phyloP scores from a whole-genome alignment of 2,329 filamentous ascomycete species.

The Verticillium nubilum region DNA sequence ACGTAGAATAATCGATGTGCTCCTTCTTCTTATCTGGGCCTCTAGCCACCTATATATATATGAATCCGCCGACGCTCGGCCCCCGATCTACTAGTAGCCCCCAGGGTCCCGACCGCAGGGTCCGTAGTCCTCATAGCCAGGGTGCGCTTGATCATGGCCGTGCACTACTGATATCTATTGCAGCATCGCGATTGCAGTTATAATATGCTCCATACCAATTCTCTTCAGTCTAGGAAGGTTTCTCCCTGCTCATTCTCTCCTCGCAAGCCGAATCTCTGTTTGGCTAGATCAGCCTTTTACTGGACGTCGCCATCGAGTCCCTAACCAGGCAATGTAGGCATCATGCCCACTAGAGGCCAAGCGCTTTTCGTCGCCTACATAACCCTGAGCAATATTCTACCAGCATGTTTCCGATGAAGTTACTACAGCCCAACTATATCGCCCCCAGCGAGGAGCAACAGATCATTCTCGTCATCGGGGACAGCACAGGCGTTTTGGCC shows the following conservation, averaged over 20 bases:
- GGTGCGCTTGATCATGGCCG: conserved; percentile 28
- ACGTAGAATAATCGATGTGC: too few relatives aligned
- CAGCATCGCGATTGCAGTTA: conserved; percentile 19
- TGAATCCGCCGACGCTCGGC: too few relatives aligned
- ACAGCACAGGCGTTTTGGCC: conserved; percentile 24
- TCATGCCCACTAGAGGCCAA: conserved; percentile 35
- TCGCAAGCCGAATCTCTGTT: background rate
- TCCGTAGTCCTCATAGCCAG: too few relatives aligned
- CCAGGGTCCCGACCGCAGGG: too few relatives aligned
- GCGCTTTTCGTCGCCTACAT: conserved; percentile 35
- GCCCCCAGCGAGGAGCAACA: conserved; percentile 9
- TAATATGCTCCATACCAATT: conserved; percentile 18
- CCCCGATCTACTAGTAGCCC: too few relatives aligned
- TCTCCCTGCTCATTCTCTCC: conserved; percentile 13
- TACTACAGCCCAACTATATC: conserved; percentile 17
- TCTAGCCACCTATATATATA: too few relatives aligned
- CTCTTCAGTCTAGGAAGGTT: conserved; percentile 22
- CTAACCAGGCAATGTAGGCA: conserved; percentile 14
- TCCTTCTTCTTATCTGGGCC: too few relatives aligned
- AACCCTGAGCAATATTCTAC: conserved; percentile 28
- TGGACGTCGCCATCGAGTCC: conserved; percentile 17
- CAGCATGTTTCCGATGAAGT: conserved; percentile 22
- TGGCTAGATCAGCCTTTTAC: conserved; percentile 19
- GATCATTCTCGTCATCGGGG: conserved; percentile 25
- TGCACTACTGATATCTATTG: background rate